A percentile compares a stretch with the other conserved stretches of the same genome.
These are phyloP conservation scores for Diaporthe eres DNA, from an alignment of 2,329 filamentous ascomycete genomes.

Conservation along the genomic window DNA sequence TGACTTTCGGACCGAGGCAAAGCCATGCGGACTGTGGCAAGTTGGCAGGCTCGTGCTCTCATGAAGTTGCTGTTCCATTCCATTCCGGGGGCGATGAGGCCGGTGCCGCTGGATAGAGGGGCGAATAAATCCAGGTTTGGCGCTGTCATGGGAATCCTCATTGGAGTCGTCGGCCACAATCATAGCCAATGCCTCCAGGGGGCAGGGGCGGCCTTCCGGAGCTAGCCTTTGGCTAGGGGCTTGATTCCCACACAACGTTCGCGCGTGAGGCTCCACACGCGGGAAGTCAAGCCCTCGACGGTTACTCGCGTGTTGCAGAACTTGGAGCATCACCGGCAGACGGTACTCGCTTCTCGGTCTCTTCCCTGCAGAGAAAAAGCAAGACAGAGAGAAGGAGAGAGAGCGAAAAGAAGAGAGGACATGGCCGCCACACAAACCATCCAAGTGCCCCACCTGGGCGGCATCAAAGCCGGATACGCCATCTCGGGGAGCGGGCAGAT, in stretches of 20 bases:
- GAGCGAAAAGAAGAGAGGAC: background rate
- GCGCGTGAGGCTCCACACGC: conserved; percentile 2
- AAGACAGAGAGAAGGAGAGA: background rate
- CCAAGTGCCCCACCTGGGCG: conserved; percentile 62
- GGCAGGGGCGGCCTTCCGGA: background rate
- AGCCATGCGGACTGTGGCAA: background rate
- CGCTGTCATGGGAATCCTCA: background rate
- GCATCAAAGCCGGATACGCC: conserved; percentile 60
- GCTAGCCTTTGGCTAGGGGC: conserved; percentile 10
- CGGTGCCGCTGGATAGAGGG: background rate
- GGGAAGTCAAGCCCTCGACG: background rate
- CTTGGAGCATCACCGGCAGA: conserved; percentile 2
- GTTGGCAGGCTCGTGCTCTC: background rate
- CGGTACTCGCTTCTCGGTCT: background rate
- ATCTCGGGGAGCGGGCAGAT: conserved; percentile 47
- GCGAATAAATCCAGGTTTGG: background rate
- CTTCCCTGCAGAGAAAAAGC: background rate
- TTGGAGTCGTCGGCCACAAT: background rate
- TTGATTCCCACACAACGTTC: background rate
- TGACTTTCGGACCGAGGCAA: conserved; percentile 31
- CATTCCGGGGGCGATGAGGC: background rate
- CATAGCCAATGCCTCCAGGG: background rate
- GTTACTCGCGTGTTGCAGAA: conserved; percentile 7
- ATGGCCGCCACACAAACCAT: conserved; percentile 58
- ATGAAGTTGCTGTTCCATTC: background rate